Conservation (phyloP, 441 rosid genomes). For the Erysimum cheiri region DNA sequence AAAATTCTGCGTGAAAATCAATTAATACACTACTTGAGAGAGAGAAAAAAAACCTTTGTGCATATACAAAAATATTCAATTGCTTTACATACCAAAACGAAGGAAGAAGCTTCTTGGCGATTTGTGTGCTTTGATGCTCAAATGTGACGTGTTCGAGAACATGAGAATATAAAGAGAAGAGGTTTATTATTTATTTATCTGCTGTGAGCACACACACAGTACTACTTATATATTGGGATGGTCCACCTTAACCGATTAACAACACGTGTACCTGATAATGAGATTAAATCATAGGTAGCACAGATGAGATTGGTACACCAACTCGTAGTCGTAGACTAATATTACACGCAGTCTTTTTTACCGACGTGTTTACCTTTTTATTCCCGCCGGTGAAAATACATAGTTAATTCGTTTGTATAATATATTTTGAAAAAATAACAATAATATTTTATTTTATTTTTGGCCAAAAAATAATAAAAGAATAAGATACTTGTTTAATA, state of each 20-base stretch:
- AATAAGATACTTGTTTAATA: background rate
- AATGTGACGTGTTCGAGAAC: conserved; percentile 29
- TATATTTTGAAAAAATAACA: too few species aligned
- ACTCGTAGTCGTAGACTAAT: conserved; percentile 16
- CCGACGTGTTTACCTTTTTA: conserved; percentile 2
- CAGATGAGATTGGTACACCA: conserved; percentile 38
- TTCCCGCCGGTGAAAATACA: conserved; percentile 7
- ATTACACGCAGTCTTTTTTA: conserved; percentile 16
- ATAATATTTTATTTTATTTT: too few species aligned
- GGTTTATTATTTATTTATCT: conserved; percentile 15
- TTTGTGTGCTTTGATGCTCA: conserved; percentile 26
- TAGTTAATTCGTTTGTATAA: too few species aligned
- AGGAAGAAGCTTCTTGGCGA: conserved; percentile 33
- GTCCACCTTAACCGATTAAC: background rate
- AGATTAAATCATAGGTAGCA: background rate
- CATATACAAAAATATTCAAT: background rate
- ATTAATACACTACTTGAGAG: too few species aligned
- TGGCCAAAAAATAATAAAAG: too few species aligned
- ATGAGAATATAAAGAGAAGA: conserved; percentile 11
- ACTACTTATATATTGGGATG: background rate
- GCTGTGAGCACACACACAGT: conserved; percentile 26
- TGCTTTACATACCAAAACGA: conserved; percentile 27
- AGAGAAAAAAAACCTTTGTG: too few species aligned
- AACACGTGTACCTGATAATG: conserved; percentile 17
- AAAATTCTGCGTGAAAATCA: background rate